phyloP scores from a whole-genome alignment of 169 alveolate species.

The Plasmodium knowlesi region DNA sequence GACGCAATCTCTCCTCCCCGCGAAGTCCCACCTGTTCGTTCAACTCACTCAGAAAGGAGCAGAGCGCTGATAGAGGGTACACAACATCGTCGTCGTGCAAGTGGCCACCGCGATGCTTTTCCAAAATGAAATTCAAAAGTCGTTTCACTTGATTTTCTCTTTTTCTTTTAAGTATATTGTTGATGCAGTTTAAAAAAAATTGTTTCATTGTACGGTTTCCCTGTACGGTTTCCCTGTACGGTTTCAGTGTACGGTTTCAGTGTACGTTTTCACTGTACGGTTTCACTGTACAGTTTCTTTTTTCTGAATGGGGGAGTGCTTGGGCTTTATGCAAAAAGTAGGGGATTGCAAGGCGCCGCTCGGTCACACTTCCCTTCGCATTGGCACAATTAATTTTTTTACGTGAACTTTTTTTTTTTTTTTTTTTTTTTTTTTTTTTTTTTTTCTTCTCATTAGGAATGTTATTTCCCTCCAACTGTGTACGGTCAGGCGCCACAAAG shows the following conservation, averaged over 20 bases:
- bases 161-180: constrained; percentile 8
- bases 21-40: background rate
- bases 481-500: background rate
- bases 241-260: too few species aligned
- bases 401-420: background rate
- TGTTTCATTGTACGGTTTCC: constrained; percentile 5
- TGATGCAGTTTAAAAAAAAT: background rate
- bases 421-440: too few species aligned
- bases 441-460: background rate
- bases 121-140: constrained; percentile 1
- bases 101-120: background rate
- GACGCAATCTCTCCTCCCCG: too few species aligned
- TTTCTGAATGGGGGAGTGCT: too few species aligned
- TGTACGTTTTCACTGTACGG: too few species aligned
- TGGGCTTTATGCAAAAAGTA: background rate
- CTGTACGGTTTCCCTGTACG: too few species aligned
- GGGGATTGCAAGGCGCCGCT: background rate
- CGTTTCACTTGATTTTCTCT: constrained; percentile 27
- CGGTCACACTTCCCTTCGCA: background rate
- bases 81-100: constrained; percentile 13
- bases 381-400: background rate
- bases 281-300: background rate
- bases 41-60: background rate
- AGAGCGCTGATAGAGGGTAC: constrained; percentile 22
- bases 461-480: background rate